Conservation (phyloP, 1,284 basidiomycete genomes). For the Vanrija pseudolonga region DNA sequence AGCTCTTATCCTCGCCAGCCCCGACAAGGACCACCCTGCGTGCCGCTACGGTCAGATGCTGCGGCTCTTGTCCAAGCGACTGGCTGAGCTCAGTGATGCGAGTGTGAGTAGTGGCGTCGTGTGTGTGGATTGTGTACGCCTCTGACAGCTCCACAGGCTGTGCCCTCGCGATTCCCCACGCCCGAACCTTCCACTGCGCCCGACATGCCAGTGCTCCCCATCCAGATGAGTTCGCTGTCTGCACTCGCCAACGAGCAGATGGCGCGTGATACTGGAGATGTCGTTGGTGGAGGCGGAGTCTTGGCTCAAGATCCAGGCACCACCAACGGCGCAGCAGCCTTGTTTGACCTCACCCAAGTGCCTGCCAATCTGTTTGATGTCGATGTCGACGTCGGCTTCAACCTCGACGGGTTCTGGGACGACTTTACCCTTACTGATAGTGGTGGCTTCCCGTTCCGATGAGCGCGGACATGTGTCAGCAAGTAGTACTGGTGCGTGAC, state of each 20-base stretch:
- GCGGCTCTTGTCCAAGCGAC: slow-evolving; percentile 35
- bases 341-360: slow-evolving; percentile 15
- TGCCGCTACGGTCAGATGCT: slow-evolving; percentile 45
- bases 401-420: slow-evolving; percentile 45
- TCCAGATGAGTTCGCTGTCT: too few relatives aligned
- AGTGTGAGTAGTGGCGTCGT: slow-evolving; percentile 24
- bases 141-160: slow-evolving; percentile 24
- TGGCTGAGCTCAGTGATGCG: slow-evolving; percentile 40
- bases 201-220: not conserved
- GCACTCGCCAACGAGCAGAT: too few relatives aligned
- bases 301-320: too few relatives aligned
- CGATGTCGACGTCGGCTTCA: slow-evolving; percentile 38
- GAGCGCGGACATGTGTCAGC: not conserved
- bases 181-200: slow-evolving; percentile 24
- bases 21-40: slow-evolving; percentile 46
- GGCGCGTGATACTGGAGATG: too few relatives aligned
- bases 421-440: slow-evolving; percentile 43
- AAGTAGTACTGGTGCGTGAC: too few relatives aligned
- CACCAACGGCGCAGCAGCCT: not conserved
- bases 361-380: slow-evolving; percentile 32
- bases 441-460: slow-evolving; percentile 42
- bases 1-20: slow-evolving; percentile 31
- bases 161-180: slow-evolving; percentile 41
- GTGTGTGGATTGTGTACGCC: too few relatives aligned
- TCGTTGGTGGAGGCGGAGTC: not conserved